Conservation (phyloP, 1,284 basidiomycete genomes). For the Malassezia caprae region DNA sequence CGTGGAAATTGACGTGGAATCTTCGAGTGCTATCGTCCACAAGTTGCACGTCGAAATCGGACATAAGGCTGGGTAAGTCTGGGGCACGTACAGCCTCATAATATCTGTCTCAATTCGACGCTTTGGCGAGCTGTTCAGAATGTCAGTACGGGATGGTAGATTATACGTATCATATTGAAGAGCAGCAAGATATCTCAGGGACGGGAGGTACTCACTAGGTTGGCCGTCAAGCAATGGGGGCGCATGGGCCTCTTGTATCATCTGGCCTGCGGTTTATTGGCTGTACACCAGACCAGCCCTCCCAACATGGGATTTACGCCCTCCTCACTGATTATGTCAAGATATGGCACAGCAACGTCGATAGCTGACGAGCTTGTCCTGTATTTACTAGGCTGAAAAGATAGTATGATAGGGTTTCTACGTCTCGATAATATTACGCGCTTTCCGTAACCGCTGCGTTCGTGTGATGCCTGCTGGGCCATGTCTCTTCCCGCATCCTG, state of each 20-base stretch:
- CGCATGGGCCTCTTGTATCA: not conserved
- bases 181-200: not conserved
- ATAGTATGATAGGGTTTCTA: not conserved
- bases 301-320: not conserved
- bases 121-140: slow-evolving; percentile 58
- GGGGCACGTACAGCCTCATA: slow-evolving; percentile 77
- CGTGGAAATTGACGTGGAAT: slow-evolving; percentile 91
- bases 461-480: not conserved
- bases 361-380: not conserved
- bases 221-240: not conserved
- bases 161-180: slow-evolving; percentile 11
- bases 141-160: not conserved
- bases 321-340: not conserved
- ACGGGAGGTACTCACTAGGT: not conserved
- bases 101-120: slow-evolving; percentile 97
- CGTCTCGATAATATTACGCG: not conserved
- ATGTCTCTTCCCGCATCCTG: not conserved
- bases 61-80: slow-evolving; percentile 35
- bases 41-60: slow-evolving; percentile 66
- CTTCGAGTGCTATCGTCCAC: slow-evolving; percentile 99
- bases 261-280: not conserved
- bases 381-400: not conserved
- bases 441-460: not conserved
- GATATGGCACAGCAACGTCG: not conserved
- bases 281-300: not conserved